Percentiles rank a stretch among this genome's conserved stretches.
These are phyloP conservation scores for Coniochaeta sp. DNA, from an alignment of 2,329 filamentous ascomycete genomes.

Conservation along the genomic window DNA sequence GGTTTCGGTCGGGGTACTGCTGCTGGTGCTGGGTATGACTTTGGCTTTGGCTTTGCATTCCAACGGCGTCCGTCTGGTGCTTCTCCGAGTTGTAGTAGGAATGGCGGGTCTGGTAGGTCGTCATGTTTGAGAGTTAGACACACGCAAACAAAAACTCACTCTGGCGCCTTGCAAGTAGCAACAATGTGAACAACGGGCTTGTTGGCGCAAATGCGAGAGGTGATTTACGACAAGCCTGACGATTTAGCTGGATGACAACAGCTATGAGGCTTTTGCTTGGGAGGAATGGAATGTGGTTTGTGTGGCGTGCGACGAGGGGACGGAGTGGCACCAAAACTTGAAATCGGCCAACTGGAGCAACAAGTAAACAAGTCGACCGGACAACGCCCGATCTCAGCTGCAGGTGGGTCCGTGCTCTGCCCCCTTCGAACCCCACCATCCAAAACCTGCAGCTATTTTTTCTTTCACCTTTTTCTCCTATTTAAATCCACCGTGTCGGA, in stretches of 20 bases:
- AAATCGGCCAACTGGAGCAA: not conserved
- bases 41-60: no score
- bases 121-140: conserved; percentile 2
- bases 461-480: not conserved
- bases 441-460: not conserved
- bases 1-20: not conserved
- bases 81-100: conserved; percentile 42
- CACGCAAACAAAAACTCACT: not conserved
- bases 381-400: no score
- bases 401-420: conserved; percentile 1
- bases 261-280: not conserved
- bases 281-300: not conserved
- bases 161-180: no score
- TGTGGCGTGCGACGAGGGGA: not conserved
- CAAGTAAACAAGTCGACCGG: conserved; percentile 21
- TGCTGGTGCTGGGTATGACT: no score
- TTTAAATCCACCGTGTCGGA: not conserved
- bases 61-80: no score
- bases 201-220: no score
- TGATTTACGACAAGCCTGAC: no score
- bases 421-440: conserved; percentile 1
- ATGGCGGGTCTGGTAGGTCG: conserved; percentile 40
- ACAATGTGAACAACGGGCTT: no score
- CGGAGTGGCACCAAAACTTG: not conserved
- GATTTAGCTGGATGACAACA: not conserved